Evolutionary conservation across 169 alveolate species (phyloP).

Genomic region (Cryptosporidium bovis): DNA sequence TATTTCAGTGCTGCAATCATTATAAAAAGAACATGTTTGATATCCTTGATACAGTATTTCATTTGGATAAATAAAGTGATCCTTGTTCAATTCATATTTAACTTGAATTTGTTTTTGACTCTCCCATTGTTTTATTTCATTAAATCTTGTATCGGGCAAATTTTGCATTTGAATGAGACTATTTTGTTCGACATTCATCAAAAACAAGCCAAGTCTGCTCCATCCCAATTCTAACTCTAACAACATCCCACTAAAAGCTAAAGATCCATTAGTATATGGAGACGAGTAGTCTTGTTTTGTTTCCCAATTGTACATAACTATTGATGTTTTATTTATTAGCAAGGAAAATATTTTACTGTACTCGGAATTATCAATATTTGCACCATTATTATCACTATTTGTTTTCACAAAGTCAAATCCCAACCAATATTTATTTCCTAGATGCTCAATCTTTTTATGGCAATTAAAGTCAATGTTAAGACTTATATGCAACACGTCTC

Average conservation of each 20-base stretch:
- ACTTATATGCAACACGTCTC: slow-evolving; percentile 7
- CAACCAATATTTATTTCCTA: slow-evolving; percentile 28
- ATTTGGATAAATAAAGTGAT: slow-evolving; percentile 22
- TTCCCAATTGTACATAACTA: background rate
- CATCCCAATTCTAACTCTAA: slow-evolving; percentile 30
- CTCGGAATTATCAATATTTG: too few relatives aligned
- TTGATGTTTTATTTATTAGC: background rate
- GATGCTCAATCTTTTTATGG: background rate
- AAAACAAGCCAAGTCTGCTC: slow-evolving; percentile 42
- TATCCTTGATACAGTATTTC: slow-evolving; percentile 47
- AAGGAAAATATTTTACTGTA: background rate
- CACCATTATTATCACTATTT: background rate
- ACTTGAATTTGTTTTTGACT: background rate
- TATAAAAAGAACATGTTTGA: slow-evolving; percentile 30
- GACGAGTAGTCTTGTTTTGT: slow-evolving; percentile 22
- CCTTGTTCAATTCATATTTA: background rate
- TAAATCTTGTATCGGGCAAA: background rate
- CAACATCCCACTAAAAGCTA: slow-evolving; percentile 11
- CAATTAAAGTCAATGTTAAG: slow-evolving; percentile 27
- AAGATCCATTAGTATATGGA: slow-evolving; percentile 16
- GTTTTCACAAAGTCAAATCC: slow-evolving; percentile 15
- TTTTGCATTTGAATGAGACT: slow-evolving; percentile 16
- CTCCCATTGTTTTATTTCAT: background rate
- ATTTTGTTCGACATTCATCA: slow-evolving; percentile 1
- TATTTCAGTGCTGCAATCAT: slow-evolving; percentile 14